phyloP scores from a whole-genome alignment of 2,329 filamentous ascomycete species.

The Stenocarpella maydis region DNA sequence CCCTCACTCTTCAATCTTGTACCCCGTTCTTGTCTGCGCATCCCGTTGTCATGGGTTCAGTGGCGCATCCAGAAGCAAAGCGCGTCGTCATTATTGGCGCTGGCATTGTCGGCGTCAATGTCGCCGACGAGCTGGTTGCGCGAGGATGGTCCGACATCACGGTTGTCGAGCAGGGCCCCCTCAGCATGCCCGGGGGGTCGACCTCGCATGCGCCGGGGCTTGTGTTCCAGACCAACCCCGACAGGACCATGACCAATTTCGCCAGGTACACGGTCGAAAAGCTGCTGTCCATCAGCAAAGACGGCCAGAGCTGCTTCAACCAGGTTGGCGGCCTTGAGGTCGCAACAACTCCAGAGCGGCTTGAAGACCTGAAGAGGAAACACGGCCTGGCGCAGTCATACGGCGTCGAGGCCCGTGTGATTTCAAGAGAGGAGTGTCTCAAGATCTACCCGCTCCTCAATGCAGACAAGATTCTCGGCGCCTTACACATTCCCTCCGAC shows the following conservation, averaged over 20 bases:
- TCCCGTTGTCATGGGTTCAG: slow-evolving; percentile 17
- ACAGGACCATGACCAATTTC: slow-evolving; percentile 64
- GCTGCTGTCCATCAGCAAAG: slow-evolving; percentile 59
- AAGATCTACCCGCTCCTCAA: slow-evolving; percentile 63
- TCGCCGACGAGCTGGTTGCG: slow-evolving; percentile 69
- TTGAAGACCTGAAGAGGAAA: slow-evolving; percentile 70
- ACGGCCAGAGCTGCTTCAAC: slow-evolving; percentile 64
- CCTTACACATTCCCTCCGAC: slow-evolving; percentile 67
- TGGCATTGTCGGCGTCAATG: slow-evolving; percentile 70
- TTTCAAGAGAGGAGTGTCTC: slow-evolving; percentile 61
- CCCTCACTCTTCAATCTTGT: neutral
- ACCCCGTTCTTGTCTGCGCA: neutral
- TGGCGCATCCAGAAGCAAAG: slow-evolving; percentile 26
- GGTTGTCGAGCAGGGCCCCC: slow-evolving; percentile 69
- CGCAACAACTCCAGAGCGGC: slow-evolving; percentile 64
- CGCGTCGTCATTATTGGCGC: slow-evolving; percentile 68
- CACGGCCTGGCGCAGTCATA: slow-evolving; percentile 68
- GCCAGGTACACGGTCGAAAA: slow-evolving; percentile 71
- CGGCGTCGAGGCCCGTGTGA: slow-evolving; percentile 63
- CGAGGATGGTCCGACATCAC: slow-evolving; percentile 71
- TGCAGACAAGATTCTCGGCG: slow-evolving; percentile 61
- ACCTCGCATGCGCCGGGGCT: slow-evolving; percentile 72
- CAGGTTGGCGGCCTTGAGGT: slow-evolving; percentile 70
- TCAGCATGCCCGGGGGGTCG: slow-evolving; percentile 69
- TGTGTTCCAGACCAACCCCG: slow-evolving; percentile 69